A percentile compares a stretch with the other conserved stretches of the same genome.
Evolutionary conservation across 2,329 filamentous ascomycete genomes (phyloP).

Genomic region (Paecilomyces formosus): DNA sequence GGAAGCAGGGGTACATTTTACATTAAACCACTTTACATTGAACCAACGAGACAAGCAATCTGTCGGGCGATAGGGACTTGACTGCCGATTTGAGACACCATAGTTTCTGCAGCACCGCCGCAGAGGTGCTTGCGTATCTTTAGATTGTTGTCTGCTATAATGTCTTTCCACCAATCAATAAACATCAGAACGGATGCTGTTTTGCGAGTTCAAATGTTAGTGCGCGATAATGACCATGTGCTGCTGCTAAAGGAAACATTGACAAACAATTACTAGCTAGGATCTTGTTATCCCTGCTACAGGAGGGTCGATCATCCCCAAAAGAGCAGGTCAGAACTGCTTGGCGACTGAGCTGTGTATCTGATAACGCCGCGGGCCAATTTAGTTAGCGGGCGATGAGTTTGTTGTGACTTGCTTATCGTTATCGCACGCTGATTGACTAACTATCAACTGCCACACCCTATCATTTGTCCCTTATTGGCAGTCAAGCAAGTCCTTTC

Average conservation of each 20-base stretch:
- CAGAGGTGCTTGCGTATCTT: neutral
- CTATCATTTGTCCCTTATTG: neutral
- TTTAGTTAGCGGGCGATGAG: neutral
- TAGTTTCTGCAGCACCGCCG: neutral
- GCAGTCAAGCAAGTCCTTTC: neutral
- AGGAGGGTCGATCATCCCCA: neutral
- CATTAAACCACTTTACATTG: neutral
- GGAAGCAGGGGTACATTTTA: neutral
- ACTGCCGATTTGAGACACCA: neutral
- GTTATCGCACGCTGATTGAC: neutral
- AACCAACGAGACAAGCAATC: neutral
- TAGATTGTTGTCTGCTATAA: neutral
- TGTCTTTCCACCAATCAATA: neutral
- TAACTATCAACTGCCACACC: neutral
- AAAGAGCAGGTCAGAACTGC: neutral
- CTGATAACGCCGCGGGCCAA: neutral
- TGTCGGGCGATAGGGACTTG: neutral
- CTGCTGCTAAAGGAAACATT: neutral
- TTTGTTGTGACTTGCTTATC: neutral
- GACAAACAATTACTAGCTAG: neutral
- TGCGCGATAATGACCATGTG: neutral
- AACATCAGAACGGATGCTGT: neutral
- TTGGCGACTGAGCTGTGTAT: neutral
- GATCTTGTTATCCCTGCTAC: neutral
- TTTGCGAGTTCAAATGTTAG: neutral